Base-by-base conservation (phyloP, 148 eudicot species). In the Chenopodium album region DNA sequence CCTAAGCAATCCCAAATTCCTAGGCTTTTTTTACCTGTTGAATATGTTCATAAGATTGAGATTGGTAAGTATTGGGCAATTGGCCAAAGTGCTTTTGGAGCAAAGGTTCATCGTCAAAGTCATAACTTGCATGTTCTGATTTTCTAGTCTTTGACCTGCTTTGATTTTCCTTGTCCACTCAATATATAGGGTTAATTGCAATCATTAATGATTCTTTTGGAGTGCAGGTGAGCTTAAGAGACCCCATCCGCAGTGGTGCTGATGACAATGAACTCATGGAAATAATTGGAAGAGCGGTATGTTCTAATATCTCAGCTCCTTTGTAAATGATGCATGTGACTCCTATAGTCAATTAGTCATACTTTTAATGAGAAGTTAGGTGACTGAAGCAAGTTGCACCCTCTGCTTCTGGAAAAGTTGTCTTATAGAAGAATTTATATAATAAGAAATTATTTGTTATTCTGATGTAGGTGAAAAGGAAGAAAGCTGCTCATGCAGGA, bases 401-500 rank as follows among this genome's bases (percentile, higher is more conserved):
- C 64, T 56, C 68, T 17, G 50, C 26, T 46, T 34, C 20, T 76
- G 3, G 44, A 16, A 68, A 44, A 56, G 37, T 19, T 4, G 14
- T 63, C 52, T 13, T 4, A 8, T 32, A 46, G 37, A 63, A 48
- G 7, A 72, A 46, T 7, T 41, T 50, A 52, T 65, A 52, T 66
- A 29, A 59, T 26, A 1, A 52, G 22, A 41, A 29, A 28, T 28
- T 50, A 14, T 14, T 9, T 28, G 37, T 50, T 74, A 1, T n/a
- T 10, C 1, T 74, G 22, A 72, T 88, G 69, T 86, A 93, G 97
- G 90, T 95, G 37, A 95, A 93, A 87, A 88, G 94, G 82, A 95
- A 96, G 89, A 96, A 96, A 87, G 94, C 97, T 28, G 81, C 98
- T 86, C 99, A 94, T 90, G 99, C 99, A 73, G 99, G 99, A 62